Conservation (phyloP, 2,329 filamentous ascomycete species). For the Aspergillus fructus region DNA sequence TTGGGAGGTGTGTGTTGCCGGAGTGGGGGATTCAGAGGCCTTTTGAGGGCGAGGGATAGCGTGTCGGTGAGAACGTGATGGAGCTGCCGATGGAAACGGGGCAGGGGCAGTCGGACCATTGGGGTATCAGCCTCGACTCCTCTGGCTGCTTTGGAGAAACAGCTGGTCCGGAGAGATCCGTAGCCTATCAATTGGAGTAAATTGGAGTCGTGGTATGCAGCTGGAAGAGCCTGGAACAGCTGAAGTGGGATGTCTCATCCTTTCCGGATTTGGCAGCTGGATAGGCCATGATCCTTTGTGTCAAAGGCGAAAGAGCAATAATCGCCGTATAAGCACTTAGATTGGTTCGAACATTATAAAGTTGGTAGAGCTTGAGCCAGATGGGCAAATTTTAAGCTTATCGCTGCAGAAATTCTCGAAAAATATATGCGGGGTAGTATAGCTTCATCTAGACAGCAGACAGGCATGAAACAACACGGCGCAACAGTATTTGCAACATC, state of each 20-base stretch:
- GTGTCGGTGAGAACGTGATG: neutral
- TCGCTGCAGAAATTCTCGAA: neutral
- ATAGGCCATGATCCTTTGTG: neutral
- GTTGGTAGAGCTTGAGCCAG: neutral
- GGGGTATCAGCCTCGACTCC: neutral
- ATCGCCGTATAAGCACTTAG: neutral
- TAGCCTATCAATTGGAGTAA: conserved; percentile 1
- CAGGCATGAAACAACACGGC: neutral
- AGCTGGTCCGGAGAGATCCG: neutral
- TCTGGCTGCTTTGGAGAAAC: neutral
- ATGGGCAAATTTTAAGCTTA: neutral
- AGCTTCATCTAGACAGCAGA: neutral
- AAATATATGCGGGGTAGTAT: neutral
- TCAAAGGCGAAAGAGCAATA: neutral
- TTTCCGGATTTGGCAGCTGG: neutral
- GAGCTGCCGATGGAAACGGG: neutral
- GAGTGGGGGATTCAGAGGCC: neutral
- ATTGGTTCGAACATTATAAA: neutral
- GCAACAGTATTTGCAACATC: neutral
- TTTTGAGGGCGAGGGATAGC: neutral
- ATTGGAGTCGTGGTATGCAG: neutral
- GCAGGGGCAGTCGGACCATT: neutral
- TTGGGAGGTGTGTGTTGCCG: neutral
- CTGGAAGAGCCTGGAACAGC: neutral
- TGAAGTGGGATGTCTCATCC: neutral